Evolutionary conservation across 2,329 filamentous ascomycete species (phyloP).

Genomic region (Fusarium sp.): DNA sequence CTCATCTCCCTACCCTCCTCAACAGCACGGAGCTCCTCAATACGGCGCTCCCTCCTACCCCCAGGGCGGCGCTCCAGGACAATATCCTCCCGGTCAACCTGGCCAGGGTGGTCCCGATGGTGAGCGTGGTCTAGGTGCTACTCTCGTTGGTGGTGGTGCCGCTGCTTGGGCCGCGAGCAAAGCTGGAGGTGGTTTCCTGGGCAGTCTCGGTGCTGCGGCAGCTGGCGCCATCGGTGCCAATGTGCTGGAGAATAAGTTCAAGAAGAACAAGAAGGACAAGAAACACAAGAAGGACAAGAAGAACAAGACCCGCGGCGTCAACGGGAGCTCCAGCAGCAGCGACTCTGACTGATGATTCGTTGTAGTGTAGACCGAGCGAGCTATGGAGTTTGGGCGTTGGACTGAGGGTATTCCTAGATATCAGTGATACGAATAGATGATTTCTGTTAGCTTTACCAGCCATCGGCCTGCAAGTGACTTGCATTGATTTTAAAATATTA

Average conservation of each 20-base stretch:
- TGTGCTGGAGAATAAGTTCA: slow-evolving; percentile 57
- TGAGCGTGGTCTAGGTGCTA: slow-evolving; percentile 67
- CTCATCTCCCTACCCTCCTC: slow-evolving; percentile 35
- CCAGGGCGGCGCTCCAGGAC: slow-evolving; percentile 39
- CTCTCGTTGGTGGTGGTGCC: slow-evolving; percentile 63
- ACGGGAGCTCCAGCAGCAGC: slow-evolving; percentile 39
- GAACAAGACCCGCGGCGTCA: slow-evolving; percentile 39
- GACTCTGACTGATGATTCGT: slow-evolving; percentile 45
- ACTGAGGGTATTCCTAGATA: slow-evolving; percentile 2
- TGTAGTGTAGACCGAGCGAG: background rate
- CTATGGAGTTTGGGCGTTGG: slow-evolving; percentile 29
- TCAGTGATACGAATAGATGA: background rate
- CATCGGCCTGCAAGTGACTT: background rate
- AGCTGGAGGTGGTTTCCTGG: slow-evolving; percentile 62
- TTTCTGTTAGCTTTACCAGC: background rate
- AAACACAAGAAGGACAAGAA: slow-evolving; percentile 50
- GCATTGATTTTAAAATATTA: background rate
- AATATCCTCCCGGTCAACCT: slow-evolving; percentile 40
- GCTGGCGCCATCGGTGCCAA: slow-evolving; percentile 68
- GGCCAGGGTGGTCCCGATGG: slow-evolving; percentile 48
- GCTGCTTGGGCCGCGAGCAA: slow-evolving; percentile 66
- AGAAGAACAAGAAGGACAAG: slow-evolving; percentile 50
- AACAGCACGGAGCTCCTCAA: slow-evolving; percentile 41
- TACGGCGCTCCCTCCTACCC: slow-evolving; percentile 43
- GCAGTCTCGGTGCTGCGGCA: slow-evolving; percentile 61